Evolutionary conservation across 345 rosid genomes (phyloP).

Genomic region (Viola odorata): DNA sequence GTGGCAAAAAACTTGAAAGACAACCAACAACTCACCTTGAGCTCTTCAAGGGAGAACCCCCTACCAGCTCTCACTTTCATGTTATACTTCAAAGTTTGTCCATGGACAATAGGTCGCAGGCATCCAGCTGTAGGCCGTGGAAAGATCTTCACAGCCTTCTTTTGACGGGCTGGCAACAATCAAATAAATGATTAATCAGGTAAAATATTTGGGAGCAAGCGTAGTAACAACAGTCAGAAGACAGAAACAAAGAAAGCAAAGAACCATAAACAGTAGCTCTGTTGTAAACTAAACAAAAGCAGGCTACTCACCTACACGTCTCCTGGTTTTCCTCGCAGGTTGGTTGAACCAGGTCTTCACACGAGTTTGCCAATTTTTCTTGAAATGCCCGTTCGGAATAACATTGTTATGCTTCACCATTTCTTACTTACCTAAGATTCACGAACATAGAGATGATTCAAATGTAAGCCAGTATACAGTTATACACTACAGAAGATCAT

Average conservation of each 20-base stretch:
- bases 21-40: constrained; percentile 46
- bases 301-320: constrained; percentile 37
- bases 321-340: constrained; percentile 68
- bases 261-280: neutral
- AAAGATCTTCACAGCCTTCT: constrained; percentile 31
- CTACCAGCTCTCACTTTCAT: constrained; percentile 84
- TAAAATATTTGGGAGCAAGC: no score
- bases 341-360: constrained; percentile 91
- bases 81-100: constrained; percentile 80
- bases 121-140: constrained; percentile 48
- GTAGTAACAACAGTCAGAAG: neutral
- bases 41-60: constrained; percentile 89
- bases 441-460: no score
- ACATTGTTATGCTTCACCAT: constrained; percentile 65
- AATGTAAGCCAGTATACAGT: no score
- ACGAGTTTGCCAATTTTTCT: constrained; percentile 73
- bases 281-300: neutral
- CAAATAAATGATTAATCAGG: neutral
- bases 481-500: no score
- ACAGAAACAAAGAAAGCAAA: neutral
- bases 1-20: neutral
- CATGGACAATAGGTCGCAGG: constrained; percentile 63
- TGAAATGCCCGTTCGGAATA: constrained; percentile 32
- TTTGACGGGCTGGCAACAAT: constrained; percentile 23
- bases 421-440: constrained; percentile 21